Evolutionary conservation across 2,329 filamentous ascomycete species (phyloP).

Genomic region (Metarhizium robertsii): DNA sequence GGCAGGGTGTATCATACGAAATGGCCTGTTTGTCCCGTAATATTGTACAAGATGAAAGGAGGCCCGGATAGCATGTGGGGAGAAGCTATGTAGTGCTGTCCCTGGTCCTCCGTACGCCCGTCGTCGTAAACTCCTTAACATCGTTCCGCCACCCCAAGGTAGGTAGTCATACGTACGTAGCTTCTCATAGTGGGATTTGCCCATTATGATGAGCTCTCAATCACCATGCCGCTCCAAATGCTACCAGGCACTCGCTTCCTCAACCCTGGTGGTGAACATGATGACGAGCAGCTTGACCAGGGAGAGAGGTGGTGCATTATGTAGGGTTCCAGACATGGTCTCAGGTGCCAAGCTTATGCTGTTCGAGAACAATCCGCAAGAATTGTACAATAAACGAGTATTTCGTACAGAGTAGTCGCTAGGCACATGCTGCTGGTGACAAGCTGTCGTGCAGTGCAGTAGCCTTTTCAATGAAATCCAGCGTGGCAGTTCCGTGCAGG

Average conservation of each 20-base stretch:
- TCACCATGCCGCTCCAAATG: background rate
- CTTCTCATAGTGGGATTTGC: too few species aligned
- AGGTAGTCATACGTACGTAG: too few species aligned
- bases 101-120: background rate
- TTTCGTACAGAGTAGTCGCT: background rate
- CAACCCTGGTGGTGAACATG: constrained; percentile 5
- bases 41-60: background rate
- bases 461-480: background rate
- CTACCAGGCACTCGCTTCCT: background rate
- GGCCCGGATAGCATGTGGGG: background rate
- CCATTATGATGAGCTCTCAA: background rate
- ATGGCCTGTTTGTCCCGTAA: background rate
- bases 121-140: background rate
- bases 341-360: background rate
- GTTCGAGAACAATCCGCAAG: background rate
- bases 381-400: background rate
- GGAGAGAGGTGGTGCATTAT: background rate
- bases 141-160: too few species aligned
- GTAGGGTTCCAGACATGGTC: background rate
- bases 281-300: constrained; percentile 3
- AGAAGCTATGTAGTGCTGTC: too few species aligned
- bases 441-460: background rate
- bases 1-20: background rate
- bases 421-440: background rate
- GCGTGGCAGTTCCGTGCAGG: background rate